Percentiles rank a stretch among this genome's conserved stretches.
phyloP scores from a whole-genome alignment of 2,329 filamentous ascomycete species.

The Colletotrichum cordylinicola region DNA sequence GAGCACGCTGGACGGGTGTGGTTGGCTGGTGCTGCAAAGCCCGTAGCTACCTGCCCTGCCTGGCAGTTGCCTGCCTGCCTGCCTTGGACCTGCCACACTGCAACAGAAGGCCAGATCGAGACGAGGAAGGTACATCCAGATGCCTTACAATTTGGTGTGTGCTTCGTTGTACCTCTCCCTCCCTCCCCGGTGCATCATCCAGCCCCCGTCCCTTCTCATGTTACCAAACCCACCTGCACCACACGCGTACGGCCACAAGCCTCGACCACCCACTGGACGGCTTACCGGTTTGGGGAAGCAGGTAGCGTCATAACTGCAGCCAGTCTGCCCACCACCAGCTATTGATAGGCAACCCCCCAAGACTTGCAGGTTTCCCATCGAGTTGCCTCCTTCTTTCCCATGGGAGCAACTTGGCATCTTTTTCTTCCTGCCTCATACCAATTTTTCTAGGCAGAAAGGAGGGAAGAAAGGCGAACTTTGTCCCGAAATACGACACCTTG shows the following conservation, averaged over 20 bases:
- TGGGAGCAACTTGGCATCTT: not conserved
- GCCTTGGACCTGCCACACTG: not conserved
- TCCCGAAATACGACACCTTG: not conserved
- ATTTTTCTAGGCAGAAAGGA: constrained; percentile 7
- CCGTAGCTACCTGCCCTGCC: not conserved
- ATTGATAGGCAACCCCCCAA: not conserved
- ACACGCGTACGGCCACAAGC: not conserved
- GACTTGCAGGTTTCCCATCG: not conserved
- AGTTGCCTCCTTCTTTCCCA: not conserved
- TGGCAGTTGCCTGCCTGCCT: not conserved
- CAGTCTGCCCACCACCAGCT: constrained; percentile 11
- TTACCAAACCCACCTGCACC: not conserved
- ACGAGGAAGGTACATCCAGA: not conserved
- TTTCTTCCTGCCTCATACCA: not conserved
- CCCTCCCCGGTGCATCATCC: not conserved
- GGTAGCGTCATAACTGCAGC: constrained; percentile 21
- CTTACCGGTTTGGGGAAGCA: constrained; percentile 12
- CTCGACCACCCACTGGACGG: not conserved
- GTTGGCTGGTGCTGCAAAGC: not conserved
- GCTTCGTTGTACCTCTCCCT: not conserved
- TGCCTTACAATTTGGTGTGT: not conserved
- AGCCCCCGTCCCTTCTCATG: not conserved
- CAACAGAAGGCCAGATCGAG: not conserved
- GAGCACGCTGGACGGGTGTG: not conserved
- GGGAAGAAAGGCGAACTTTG: not conserved